Conservation (phyloP, 2,329 filamentous ascomycete species). For the Fusarium sp. region DNA sequence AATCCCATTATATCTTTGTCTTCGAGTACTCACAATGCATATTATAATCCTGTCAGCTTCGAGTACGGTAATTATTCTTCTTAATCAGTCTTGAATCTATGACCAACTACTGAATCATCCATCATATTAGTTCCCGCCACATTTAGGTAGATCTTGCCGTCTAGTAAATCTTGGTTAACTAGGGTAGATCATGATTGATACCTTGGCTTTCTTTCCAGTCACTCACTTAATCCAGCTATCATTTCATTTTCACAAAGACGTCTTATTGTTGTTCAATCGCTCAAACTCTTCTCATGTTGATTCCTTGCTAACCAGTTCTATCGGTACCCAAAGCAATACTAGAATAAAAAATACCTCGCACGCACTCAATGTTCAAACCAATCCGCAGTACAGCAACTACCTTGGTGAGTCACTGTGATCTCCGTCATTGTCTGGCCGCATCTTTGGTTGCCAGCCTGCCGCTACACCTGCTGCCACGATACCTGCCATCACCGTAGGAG, state of each 20-base stretch:
- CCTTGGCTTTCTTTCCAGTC: not conserved
- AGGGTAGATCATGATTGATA: not conserved
- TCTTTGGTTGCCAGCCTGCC: slow-evolving; percentile 77
- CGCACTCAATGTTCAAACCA: not conserved
- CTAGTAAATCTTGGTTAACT: not conserved
- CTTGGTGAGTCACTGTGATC: slow-evolving; percentile 39
- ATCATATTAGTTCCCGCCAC: slow-evolving; percentile 10
- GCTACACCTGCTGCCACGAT: slow-evolving; percentile 81
- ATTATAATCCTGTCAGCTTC: not conserved
- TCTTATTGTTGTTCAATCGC: not conserved
- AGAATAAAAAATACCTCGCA: slow-evolving; percentile 28
- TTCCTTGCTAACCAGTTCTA: slow-evolving; percentile 30
- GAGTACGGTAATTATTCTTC: not conserved
- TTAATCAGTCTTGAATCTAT: not conserved
- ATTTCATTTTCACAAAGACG: not conserved
- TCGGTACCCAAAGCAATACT: slow-evolving; percentile 36
- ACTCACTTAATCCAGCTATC: not conserved
- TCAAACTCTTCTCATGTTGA: slow-evolving; percentile 21
- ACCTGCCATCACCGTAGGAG: slow-evolving; percentile 83
- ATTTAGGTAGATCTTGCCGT: not conserved
- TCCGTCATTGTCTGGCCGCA: slow-evolving; percentile 40
- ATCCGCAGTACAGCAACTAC: slow-evolving; percentile 32
- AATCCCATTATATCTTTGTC: not conserved
- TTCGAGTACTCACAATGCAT: not conserved
- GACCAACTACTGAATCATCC: slow-evolving; percentile 4